Conservation (phyloP, 192 early-diverging fungal genomes). For the Phlyctochytrium planicorne region DNA sequence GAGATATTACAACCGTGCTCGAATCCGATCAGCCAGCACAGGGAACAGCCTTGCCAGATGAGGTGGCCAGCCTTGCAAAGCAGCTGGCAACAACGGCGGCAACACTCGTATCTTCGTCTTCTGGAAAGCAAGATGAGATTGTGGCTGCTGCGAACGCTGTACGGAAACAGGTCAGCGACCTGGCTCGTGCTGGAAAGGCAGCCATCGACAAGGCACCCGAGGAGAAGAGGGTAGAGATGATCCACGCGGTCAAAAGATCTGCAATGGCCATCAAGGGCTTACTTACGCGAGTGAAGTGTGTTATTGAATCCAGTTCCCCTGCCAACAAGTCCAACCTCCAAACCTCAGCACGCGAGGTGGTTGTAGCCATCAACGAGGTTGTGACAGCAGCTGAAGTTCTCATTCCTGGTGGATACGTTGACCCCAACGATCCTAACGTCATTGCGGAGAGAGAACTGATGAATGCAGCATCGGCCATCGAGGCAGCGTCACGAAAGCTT, state of each 20-base stretch:
- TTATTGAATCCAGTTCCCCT: conserved; percentile 22
- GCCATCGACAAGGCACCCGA: conserved; percentile 49
- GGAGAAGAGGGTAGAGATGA: conserved; percentile 32
- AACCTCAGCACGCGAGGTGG: conserved; percentile 36
- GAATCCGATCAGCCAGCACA: conserved; percentile 39
- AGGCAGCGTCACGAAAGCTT: conserved; percentile 56
- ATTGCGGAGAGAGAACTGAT: conserved; percentile 59
- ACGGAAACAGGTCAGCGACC: conserved; percentile 43
- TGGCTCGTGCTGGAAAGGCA: conserved; percentile 53
- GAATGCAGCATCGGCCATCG: conserved; percentile 52
- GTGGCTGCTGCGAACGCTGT: conserved; percentile 39
- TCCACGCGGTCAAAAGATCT: conserved; percentile 36
- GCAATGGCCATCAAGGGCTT: conserved; percentile 33
- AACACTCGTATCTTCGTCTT: conserved; percentile 32
- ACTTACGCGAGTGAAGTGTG: conserved; percentile 26
- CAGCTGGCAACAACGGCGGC: conserved; percentile 47
- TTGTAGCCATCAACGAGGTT: conserved; percentile 44
- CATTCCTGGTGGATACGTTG: conserved; percentile 54
- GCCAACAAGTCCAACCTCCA: conserved; percentile 38
- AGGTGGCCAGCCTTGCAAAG: conserved; percentile 53
- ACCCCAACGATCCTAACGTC: conserved; percentile 60
- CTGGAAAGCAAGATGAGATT: conserved; percentile 45
- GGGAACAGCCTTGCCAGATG: conserved; percentile 56
- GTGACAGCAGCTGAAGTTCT: conserved; percentile 34
- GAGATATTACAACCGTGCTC: conserved; percentile 12